Base-by-base conservation (phyloP, 352 stramenopile genomes). In the Albugo laibachii region DNA sequence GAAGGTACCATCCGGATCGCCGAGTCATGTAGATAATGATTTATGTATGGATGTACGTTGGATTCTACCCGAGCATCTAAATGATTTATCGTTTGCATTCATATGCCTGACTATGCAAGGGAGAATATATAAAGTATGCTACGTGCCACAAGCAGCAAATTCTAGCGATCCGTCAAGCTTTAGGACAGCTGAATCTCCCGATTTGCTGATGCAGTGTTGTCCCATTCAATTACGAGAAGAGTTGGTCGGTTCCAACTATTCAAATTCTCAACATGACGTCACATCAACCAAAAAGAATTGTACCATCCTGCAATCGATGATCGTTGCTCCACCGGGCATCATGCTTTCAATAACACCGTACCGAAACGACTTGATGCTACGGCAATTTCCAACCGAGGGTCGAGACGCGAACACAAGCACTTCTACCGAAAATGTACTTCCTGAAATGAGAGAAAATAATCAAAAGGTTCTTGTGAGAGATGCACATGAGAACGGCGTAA, bases 11-110 rank as follows among this genome's bases (percentile, higher is more conserved):
- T 6, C 8, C 45, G 45, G 45, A 39, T 39, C 20, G 2, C 6
- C n/a, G 20, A 34, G 16, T 24, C 27, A 48, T 24, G 19, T 11
- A 4, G 44, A 45, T 13, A 56, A 47, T 16, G 73, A 85, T 31
- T 50, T 36, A 5, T 46, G 79, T 1, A 53, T 83, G 5, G 73
- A 83, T 45, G 70, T 74, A 35, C 61, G 69, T 39, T 85, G 73
- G 73, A 79, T 58, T 40, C 47, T 58, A 1, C 55, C 62, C 1
- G 47, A 55, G 2, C 38, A 24, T 24, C 61, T 69, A 41, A 66
- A 51, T 24, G 43, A 53, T 0, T 71, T 49, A n/a, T 62, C 64
- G 0, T 50, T 83, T 24, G 72, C 57, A 18, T 60, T 78, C 34
- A 80, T 67, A 15, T 79, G 68, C 45, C 73, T 65, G 36, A 74